Evolutionary conservation across 129 eudicot genomes (phyloP), one percentile per base, ranked within the genome.

Genomic region (Apium graveolens): DNA sequence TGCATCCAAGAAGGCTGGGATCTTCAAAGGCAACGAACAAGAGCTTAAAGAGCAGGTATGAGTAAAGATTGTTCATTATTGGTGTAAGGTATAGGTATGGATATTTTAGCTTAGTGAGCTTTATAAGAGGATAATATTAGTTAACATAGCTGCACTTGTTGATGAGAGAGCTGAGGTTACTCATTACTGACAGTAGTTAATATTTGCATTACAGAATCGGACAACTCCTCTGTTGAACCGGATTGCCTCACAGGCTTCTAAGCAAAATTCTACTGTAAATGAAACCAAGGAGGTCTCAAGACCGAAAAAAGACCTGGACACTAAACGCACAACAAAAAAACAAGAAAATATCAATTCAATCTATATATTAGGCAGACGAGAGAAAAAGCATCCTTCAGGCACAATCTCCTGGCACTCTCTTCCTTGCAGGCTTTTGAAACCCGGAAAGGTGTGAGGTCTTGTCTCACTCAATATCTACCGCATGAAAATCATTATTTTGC

Each of bases 401-500:
- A 73, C 76, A 20, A 73, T 83, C 49, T 48, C 86, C 39, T 92
- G 95, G 97, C 86, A 89, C 75, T 80, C 85, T 76, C 83, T 96
- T 81, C 93, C 97, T 76, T 39, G 91, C 72, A 84, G 80, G 21
- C 91, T 96, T 76, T 48, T 89, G 63, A 90, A 86, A 77, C 90
- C 92, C 49, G 97, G 88, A 44, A 96, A 96, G 97, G 99, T 96
- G 32, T 57, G 68, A 86, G 55, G 78, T 78, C 66, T 73, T 53
- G 46, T 53, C 1, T 42, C 66, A 51, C 69, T 37, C 32, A 10
- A n/a, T 60, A 60, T 26, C 16, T 21, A 46, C 17, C 39, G 55
- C n/a, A 11, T 70, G 11, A 20, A 38, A 73, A 3, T 73, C 29
- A 3, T 1, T 17, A 65, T 24, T 38, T 60, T 37, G 32, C 29